Conservation (phyloP, 495 filamentous ascomycete species). For the Hypoxylon fragiforme region DNA sequence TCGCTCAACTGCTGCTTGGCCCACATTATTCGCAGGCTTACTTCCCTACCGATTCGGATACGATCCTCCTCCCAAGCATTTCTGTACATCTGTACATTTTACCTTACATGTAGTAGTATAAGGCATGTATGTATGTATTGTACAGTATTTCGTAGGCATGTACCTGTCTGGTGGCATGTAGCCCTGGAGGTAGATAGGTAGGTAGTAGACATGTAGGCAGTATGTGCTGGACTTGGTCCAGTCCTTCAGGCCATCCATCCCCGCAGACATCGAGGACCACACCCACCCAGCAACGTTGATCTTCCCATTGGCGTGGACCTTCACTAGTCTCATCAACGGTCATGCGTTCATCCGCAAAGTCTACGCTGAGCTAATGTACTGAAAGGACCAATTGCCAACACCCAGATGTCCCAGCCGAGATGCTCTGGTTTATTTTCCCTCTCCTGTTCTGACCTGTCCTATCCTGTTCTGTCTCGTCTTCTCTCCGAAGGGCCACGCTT, state of each 20-base stretch:
- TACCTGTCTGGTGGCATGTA: too few species aligned
- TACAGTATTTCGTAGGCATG: too few species aligned
- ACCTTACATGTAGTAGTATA: too few species aligned
- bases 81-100: slow-evolving; percentile 12
- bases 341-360: slow-evolving; percentile 53
- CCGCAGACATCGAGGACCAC: slow-evolving; percentile 40
- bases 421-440: slow-evolving; percentile 39
- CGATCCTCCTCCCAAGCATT: slow-evolving; percentile 35
- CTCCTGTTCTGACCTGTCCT: too few species aligned
- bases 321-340: slow-evolving; percentile 48
- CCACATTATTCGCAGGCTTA: slow-evolving; percentile 40
- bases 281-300: slow-evolving; percentile 40
- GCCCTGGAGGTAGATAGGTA: background rate
- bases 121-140: too few species aligned
- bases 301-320: slow-evolving; percentile 44
- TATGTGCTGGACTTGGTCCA: slow-evolving; percentile 20
- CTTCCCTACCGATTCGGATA: slow-evolving; percentile 44
- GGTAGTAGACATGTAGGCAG: slow-evolving; percentile 18
- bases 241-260: slow-evolving; percentile 39
- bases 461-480: slow-evolving; percentile 35
- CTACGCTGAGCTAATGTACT: slow-evolving; percentile 49
- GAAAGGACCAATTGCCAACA: slow-evolving; percentile 44
- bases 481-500: slow-evolving; percentile 31
- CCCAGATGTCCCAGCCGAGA: slow-evolving; percentile 48
- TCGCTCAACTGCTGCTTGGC: slow-evolving; percentile 31